phyloP scores from a whole-genome alignment of 805 yeast genomes.

The Pichia membranifaciens region DNA sequence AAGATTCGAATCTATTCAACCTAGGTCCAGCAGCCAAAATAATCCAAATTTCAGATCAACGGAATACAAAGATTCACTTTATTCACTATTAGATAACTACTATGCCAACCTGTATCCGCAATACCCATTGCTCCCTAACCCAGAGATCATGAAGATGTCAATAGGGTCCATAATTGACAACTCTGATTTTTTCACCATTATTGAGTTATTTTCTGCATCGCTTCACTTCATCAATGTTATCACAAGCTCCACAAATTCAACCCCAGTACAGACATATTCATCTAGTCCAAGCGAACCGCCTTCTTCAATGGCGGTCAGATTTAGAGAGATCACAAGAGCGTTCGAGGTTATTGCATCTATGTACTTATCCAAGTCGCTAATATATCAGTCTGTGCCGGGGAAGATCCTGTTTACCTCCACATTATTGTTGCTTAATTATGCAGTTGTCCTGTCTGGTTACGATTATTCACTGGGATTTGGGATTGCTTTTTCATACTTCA shows the following conservation, averaged over 20 bases:
- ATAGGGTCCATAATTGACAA: slow-evolving; percentile 24
- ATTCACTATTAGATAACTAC: slow-evolving; percentile 28
- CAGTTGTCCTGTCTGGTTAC: slow-evolving; percentile 54
- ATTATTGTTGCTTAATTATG: slow-evolving; percentile 45
- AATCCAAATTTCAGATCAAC: background rate
- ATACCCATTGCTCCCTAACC: slow-evolving; percentile 42
- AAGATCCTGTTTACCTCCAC: slow-evolving; percentile 33
- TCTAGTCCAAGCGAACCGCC: background rate
- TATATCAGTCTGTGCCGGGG: slow-evolving; percentile 25
- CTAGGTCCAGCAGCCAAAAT: no score
- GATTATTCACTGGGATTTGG: slow-evolving; percentile 53
- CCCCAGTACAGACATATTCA: background rate
- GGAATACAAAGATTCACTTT: background rate
- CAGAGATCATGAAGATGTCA: slow-evolving; percentile 23
- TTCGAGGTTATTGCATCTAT: slow-evolving; percentile 33
- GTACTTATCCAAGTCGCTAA: slow-evolving; percentile 32
- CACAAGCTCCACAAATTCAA: background rate
- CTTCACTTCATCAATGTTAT: slow-evolving; percentile 21
- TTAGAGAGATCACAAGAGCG: slow-evolving; percentile 31
- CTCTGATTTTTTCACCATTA: slow-evolving; percentile 27
- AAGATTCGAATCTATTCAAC: background rate
- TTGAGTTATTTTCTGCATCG: slow-evolving; percentile 38
- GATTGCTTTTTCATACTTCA: slow-evolving; percentile 47
- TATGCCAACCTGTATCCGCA: slow-evolving; percentile 38
- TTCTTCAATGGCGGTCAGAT: slow-evolving; percentile 17